A percentile compares a stretch with the other conserved stretches of the same genome.
Evolutionary conservation across 345 rosid species (phyloP).

Genomic region (Hibiscus trionum): DNA sequence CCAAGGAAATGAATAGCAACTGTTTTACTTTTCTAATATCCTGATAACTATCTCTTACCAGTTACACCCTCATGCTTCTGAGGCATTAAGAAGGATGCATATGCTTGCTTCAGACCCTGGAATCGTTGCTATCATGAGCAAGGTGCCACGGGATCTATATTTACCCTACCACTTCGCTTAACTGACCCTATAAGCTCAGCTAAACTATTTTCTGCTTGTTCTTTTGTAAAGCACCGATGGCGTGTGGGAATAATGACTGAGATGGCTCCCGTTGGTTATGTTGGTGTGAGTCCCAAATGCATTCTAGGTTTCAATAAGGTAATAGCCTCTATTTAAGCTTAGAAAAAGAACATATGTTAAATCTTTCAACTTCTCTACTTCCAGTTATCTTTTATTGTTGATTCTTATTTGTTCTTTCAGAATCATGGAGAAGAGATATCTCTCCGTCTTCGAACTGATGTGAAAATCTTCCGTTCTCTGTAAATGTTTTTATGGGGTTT

Average conservation of each 20-base stretch:
- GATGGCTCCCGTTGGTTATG: constrained; percentile 97
- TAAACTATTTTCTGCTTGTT: constrained; percentile 10
- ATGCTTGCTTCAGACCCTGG: constrained; percentile 98
- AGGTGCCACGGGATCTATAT: constrained; percentile 31
- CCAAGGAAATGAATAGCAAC: neutral
- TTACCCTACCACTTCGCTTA: constrained; percentile 2
- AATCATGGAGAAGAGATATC: constrained; percentile 96
- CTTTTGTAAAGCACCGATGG: constrained; percentile 63
- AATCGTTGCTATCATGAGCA: constrained; percentile 79
- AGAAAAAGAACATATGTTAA: neutral
- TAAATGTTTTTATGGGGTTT: too few species aligned
- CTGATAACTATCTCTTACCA: constrained; percentile 17
- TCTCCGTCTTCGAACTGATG: constrained; percentile 92
- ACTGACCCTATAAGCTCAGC: neutral
- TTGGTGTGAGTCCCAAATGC: constrained; percentile 84
- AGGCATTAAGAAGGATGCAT: constrained; percentile 90
- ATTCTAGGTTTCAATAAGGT: constrained; percentile 89
- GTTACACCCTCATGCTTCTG: constrained; percentile 79
- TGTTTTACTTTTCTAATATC: neutral
- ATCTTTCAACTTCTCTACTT: neutral
- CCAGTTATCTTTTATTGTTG: neutral
- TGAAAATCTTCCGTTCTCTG: too few species aligned
- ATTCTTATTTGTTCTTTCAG: constrained; percentile 31
- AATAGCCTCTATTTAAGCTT: constrained; percentile 6
- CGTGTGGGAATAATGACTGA: constrained; percentile 85